Evolutionary conservation across 2,329 filamentous ascomycete species (phyloP), one percentile per base, ranked within the genome.

Genomic region (Fusarium caatingaense): DNA sequence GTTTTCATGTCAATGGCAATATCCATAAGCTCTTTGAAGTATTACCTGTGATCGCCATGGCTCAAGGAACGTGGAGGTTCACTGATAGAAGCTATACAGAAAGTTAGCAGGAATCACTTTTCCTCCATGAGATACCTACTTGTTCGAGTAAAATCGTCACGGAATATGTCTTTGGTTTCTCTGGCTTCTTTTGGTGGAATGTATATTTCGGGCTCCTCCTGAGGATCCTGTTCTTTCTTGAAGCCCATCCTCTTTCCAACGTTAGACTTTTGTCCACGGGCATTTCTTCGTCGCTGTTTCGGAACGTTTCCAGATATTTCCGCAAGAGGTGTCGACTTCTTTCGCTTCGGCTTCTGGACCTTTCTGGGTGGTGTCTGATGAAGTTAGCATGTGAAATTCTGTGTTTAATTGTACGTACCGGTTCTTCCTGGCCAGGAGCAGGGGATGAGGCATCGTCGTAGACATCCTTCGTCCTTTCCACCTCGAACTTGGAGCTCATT

Each of bases 371-470:
- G 78, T 37, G 78, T 72, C 51, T 73, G 18, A 12, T 5, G 45
- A 20, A 46, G 28, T 68, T 60, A 65, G 63, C 32, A 46, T 47
- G 59, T 72, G 8, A 11, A 21, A 45, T 30, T 27, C 27, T 8
- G 42, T n/a, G 18, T 37, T 41, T 50, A 6, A 28, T n/a, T 25
- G 3, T 13, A 56, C 83, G 73, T 77, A 89, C 88, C 41, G 83
- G 74, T 56, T 80, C 79, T 53, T 79, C 78, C 59, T 80, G 76
- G 20, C 76, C 79, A 34, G 78, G 77, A 37, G 67, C 81, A 72
- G 80, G 79, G 0, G 88, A 90, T 18, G 87, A 86, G 42, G 82
- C 84, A 41, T 88, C 88, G 46, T 86, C 86, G 71, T 90, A 91
- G 37, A 91, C 87, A 64, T 88, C 84, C 59, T 88, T 84, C 28